Percentiles rank a stretch among this genome's conserved stretches.
phyloP scores from a whole-genome alignment of 2,329 filamentous ascomycete genomes.

The Trichoderma sp. region DNA sequence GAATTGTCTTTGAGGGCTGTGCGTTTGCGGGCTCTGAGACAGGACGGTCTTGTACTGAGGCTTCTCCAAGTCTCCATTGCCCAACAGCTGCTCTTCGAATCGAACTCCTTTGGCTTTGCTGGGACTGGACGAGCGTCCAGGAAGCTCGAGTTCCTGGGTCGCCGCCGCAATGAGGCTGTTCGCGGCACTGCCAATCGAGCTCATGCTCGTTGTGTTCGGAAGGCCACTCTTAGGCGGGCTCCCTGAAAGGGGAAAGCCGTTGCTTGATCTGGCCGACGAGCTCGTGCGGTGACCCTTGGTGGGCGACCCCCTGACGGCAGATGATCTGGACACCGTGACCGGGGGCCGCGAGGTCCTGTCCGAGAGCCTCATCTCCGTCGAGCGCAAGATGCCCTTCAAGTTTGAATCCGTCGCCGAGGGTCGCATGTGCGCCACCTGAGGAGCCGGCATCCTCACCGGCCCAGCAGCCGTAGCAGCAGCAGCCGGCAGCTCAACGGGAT shows the following conservation, averaged over 20 bases:
- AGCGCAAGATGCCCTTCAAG: slow-evolving; percentile 54
- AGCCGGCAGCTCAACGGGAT: slow-evolving; percentile 19
- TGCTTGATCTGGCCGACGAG: slow-evolving; percentile 26
- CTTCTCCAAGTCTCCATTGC: slow-evolving; percentile 1
- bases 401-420: slow-evolving; percentile 49
- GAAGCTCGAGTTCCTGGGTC: slow-evolving; percentile 42
- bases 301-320: slow-evolving; percentile 33
- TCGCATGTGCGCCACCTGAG: slow-evolving; percentile 32
- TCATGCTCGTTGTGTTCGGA: slow-evolving; percentile 32
- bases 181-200: slow-evolving; percentile 42
- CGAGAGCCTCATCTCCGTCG: slow-evolving; percentile 54
- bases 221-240: slow-evolving; percentile 39
- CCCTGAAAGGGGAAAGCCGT: slow-evolving; percentile 31
- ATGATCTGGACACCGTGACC: slow-evolving; percentile 36
- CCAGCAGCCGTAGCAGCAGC: background rate
- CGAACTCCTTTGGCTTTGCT: slow-evolving; percentile 42
- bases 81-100: slow-evolving; percentile 32
- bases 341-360: slow-evolving; percentile 43
- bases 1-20: slow-evolving; percentile 4
- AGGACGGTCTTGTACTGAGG: slow-evolving; percentile 25
- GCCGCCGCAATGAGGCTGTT: slow-evolving; percentile 48
- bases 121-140: slow-evolving; percentile 48
- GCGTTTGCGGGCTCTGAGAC: slow-evolving; percentile 16
- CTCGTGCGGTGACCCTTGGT: slow-evolving; percentile 30
- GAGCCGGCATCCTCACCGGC: slow-evolving; percentile 21